Percentiles rank a stretch among this genome's conserved stretches.
Conservation (phyloP, 441 rosid genomes). For the Hura crepitans region DNA sequence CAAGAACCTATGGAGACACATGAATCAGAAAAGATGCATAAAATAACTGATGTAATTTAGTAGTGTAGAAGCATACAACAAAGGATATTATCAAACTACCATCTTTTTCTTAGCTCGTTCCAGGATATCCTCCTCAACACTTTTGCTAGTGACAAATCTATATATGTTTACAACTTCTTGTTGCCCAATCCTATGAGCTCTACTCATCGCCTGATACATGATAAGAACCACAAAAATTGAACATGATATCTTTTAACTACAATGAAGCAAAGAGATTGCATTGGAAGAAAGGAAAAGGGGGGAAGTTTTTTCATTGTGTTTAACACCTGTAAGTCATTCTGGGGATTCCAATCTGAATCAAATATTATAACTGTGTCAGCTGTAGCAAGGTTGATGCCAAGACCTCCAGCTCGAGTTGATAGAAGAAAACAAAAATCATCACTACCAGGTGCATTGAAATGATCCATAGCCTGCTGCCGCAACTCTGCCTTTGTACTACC, state of each 20-base stretch:
- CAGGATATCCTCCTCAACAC: constrained; percentile 98
- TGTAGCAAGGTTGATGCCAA: constrained; percentile 98
- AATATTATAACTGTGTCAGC: constrained; percentile 99
- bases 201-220: constrained; percentile 91
- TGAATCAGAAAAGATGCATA: constrained; percentile 13
- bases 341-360: constrained; percentile 99
- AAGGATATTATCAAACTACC: constrained; percentile 41
- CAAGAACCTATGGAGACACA: constrained; percentile 71
- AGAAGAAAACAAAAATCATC: constrained; percentile 99
- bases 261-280: not conserved
- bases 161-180: constrained; percentile 98
- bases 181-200: constrained; percentile 99
- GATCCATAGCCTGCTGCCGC: constrained; percentile 99
- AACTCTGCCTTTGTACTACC: constrained; percentile 99
- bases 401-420: constrained; percentile 99
- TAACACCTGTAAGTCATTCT: constrained; percentile 93
- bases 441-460: constrained; percentile 97
- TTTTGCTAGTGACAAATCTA: constrained; percentile 98
- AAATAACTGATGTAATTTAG: constrained; percentile 4
- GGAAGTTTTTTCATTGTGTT: not conserved
- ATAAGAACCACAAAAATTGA: constrained; percentile 19
- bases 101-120: constrained; percentile 99
- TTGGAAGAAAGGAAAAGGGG: constrained; percentile 7
- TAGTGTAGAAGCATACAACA: not conserved
- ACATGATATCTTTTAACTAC: constrained; percentile 5